Base-by-base conservation (phyloP, 2,329 filamentous ascomycete genomes). In the Fusarium sp. region DNA sequence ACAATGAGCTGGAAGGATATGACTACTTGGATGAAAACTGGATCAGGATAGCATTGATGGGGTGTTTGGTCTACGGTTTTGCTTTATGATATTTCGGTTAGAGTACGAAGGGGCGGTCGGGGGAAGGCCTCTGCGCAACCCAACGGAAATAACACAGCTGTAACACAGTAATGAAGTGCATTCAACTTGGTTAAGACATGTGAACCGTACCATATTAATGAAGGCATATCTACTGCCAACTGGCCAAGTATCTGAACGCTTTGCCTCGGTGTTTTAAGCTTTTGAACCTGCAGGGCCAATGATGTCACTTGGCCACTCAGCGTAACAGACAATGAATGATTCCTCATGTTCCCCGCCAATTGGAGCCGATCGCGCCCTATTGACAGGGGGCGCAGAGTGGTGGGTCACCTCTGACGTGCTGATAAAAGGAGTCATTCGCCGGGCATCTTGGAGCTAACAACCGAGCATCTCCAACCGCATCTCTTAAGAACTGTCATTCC, bases 51-150 rank as follows among this genome's bases (percentile, higher is more conserved):
- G 55, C 66, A 70, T 66, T 36, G 44, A 24, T 36, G 58, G 22
- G 66, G 62, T 69, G 56, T 62, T 70, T 38, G 20, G 22, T 36
- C n/a, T 35, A 20, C 31, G 24, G 17, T 55, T 58, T 51, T 31
- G 17, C n/a, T 31, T 51, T 10, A n/a, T 33, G 27, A 16, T 53
- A 8, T 33, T 31, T 53, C 2, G 17, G 4, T 53, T 53, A 31
- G n/a, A 31, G 44, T n/a, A n/a, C n/a, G n/a, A n/a, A n/a, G n/a
- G n/a, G n/a, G n/a, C n/a, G n/a, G n/a, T n/a, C n/a, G n/a, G n/a
- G n/a, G n/a, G n/a, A n/a, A n/a, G n/a, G n/a, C n/a, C n/a, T n/a
- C n/a, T n/a, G n/a, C n/a, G n/a, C n/a, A n/a, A n/a, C n/a, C n/a
- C n/a, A n/a, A n/a, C n/a, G n/a, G n/a, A n/a, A n/a, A n/a, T n/a